Evolutionary conservation across 2,329 filamentous ascomycete genomes (phyloP).

Genomic region (Trichoderma aggressivum): DNA sequence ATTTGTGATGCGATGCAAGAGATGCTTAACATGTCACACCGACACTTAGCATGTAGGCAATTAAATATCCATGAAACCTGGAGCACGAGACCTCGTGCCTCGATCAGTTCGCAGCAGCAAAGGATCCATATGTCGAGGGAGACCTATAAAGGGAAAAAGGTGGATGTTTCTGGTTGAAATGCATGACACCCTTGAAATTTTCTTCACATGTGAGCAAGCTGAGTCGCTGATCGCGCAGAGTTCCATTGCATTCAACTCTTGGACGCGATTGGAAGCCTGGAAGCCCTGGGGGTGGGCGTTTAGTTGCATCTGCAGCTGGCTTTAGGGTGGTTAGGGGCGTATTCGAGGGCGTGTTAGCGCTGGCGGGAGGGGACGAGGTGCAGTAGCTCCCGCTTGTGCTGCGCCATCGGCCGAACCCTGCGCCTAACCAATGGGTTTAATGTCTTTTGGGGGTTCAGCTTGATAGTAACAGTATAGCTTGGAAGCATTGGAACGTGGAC

Average conservation of each 20-base stretch:
- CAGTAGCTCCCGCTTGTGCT: conserved; percentile 12
- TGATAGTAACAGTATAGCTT: not conserved
- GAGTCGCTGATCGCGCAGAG: not conserved
- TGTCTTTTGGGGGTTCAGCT: not conserved
- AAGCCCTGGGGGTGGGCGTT: not conserved
- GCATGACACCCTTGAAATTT: not conserved
- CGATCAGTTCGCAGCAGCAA: not conserved
- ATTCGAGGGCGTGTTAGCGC: not conserved
- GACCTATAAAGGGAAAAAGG: not conserved
- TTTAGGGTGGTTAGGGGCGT: not conserved
- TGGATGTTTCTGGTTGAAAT: not conserved
- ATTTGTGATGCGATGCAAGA: not conserved
- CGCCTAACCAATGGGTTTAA: not conserved
- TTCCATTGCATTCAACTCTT: too few relatives aligned
- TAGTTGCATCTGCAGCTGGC: not conserved
- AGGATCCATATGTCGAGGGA: not conserved
- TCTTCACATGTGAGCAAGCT: not conserved
- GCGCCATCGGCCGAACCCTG: not conserved
- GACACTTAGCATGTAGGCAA: not conserved
- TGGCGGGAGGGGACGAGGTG: not conserved
- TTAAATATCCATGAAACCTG: not conserved
- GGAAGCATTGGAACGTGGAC: not conserved
- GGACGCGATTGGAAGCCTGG: not conserved
- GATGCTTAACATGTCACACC: not conserved
- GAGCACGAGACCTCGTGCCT: not conserved